These are phyloP conservation scores for Cystobasidium ongulense DNA, from an alignment of 768 basidiomycete species.

Conservation along the genomic window DNA sequence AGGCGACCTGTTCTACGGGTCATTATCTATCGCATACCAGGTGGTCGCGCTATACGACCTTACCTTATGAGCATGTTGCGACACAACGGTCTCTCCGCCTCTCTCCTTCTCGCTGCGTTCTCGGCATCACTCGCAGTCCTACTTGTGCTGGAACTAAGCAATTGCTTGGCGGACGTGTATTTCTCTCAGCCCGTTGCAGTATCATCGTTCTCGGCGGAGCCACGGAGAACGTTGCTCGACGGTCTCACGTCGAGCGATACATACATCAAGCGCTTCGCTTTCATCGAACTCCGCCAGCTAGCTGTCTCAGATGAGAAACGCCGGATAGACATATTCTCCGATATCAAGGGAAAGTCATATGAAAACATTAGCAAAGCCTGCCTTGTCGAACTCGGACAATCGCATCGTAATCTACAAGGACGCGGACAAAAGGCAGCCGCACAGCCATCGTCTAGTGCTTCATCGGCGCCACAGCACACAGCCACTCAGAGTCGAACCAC, in stretches of 20 bases:
- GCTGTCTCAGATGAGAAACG: not conserved
- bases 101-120: not conserved
- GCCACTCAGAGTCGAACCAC: not conserved
- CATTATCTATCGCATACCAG: slow-evolving; percentile 23
- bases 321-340: slow-evolving; percentile 16
- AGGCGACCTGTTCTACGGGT: slow-evolving; percentile 15
- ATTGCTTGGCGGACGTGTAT: slow-evolving; percentile 19
- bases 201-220: slow-evolving; percentile 9
- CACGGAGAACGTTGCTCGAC: slow-evolving; percentile 5
- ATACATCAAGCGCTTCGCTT: slow-evolving; percentile 16
- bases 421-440: not conserved
- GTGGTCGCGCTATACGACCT: slow-evolving; percentile 7
- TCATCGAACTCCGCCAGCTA: slow-evolving; percentile 9
- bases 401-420: slow-evolving; percentile 7
- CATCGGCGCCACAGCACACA: not conserved
- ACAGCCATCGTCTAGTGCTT: not conserved
- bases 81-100: not conserved
- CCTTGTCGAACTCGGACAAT: slow-evolving; percentile 4
- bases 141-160: slow-evolving; percentile 7
- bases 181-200: slow-evolving; percentile 19
- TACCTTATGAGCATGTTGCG: slow-evolving; percentile 27
- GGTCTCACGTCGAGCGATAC: slow-evolving; percentile 5
- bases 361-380: not conserved
- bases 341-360: slow-evolving; percentile 10
- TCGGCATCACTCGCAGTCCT: not conserved